Evolutionary conservation across 768 basidiomycete genomes (phyloP).

Genomic region (Boletus edulis): DNA sequence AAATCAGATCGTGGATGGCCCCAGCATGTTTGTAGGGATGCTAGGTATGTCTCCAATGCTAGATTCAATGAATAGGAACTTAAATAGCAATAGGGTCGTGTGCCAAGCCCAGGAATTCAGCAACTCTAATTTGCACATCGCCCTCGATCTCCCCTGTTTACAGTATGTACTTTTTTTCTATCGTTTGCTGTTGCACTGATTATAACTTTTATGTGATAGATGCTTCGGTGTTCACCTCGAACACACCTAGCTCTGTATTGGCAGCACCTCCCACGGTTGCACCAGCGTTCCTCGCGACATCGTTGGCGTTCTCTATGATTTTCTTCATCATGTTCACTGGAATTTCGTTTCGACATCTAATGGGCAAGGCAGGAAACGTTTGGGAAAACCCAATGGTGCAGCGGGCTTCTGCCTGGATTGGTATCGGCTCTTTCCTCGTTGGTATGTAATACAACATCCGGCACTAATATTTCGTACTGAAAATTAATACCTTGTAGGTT

Average conservation of each 20-base stretch:
- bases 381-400: slow-evolving; percentile 61
- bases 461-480: not conserved
- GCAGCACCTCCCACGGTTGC: slow-evolving; percentile 60
- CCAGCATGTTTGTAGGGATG: slow-evolving; percentile 62
- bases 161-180: slow-evolving; percentile 40
- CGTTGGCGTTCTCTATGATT: slow-evolving; percentile 51
- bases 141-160: slow-evolving; percentile 58
- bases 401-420: slow-evolving; percentile 66
- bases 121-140: slow-evolving; percentile 51
- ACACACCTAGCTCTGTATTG: slow-evolving; percentile 53
- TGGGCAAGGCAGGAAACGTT: slow-evolving; percentile 48
- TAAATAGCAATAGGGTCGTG: slow-evolving; percentile 58
- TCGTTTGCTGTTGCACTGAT: not conserved
- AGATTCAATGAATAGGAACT: not conserved
- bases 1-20: slow-evolving; percentile 52
- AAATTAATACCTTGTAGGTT: slow-evolving; percentile 38
- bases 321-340: slow-evolving; percentile 68
- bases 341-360: slow-evolving; percentile 63
- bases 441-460: slow-evolving; percentile 38
- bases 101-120: slow-evolving; percentile 47
- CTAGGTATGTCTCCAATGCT: slow-evolving; percentile 47
- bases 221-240: slow-evolving; percentile 56
- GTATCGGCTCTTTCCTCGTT: slow-evolving; percentile 72
- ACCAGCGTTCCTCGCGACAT: slow-evolving; percentile 61
- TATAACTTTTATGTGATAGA: slow-evolving; percentile 39